A percentile compares a stretch with the other conserved stretches of the same genome.
These are phyloP conservation scores for Cryptococcus sp. DNA, from an alignment of 1,284 basidiomycete species.

Conservation along the genomic window DNA sequence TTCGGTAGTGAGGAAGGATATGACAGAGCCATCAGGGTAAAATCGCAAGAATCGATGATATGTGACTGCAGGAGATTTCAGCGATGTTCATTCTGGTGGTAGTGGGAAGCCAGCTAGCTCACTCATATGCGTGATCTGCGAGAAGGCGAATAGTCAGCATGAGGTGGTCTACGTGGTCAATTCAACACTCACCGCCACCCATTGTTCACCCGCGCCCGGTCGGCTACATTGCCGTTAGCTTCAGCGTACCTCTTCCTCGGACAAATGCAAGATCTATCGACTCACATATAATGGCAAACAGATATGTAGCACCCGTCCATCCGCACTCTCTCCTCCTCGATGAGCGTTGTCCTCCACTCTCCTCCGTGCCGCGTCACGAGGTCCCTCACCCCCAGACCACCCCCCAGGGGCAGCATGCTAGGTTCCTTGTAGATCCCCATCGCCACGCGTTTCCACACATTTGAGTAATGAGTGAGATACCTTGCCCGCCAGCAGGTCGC, in stretches of 20 bases:
- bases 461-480: conserved; percentile 62
- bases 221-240: no score
- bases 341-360: conserved; percentile 69
- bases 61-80: conserved; percentile 36
- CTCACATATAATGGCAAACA: conserved; percentile 67
- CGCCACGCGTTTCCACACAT: conserved; percentile 62
- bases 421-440: conserved; percentile 64
- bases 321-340: conserved; percentile 77
- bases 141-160: neutral
- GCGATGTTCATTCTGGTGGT: no score
- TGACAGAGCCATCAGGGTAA: conserved; percentile 77
- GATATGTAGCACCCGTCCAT: conserved; percentile 86
- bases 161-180: neutral
- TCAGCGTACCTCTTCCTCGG: no score
- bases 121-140: conserved; percentile 48
- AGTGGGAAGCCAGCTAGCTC: conserved; percentile 11
- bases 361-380: conserved; percentile 57
- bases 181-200: conserved; percentile 67
- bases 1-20: conserved; percentile 83
- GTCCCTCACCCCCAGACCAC: conserved; percentile 17
- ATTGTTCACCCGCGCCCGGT: conserved; percentile 69
- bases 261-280: no score
- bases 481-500: conserved; percentile 67
- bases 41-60: conserved; percentile 67
- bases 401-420: conserved; percentile 31